Conservation (phyloP, 306 rosid species). For the Hippophae rhamnoides region DNA sequence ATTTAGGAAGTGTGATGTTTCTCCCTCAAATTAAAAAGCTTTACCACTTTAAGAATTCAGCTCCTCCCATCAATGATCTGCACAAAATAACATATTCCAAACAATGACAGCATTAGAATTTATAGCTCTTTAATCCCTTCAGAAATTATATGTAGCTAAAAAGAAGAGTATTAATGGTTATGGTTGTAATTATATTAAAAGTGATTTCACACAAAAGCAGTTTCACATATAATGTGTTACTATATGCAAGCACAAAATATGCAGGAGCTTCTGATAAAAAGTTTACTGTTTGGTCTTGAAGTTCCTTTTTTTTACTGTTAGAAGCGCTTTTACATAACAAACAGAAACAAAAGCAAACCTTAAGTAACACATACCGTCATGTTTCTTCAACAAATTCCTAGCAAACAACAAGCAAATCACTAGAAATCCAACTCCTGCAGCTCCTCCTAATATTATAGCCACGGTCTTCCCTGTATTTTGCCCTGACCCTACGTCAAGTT, state of each 20-base stretch:
- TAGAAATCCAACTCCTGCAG: constrained; percentile 70
- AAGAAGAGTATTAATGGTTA: background rate
- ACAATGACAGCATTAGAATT: constrained; percentile 21
- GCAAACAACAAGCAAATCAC: constrained; percentile 75
- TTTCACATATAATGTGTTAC: too few species aligned
- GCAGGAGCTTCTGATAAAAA: too few species aligned
- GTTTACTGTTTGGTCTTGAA: constrained; percentile 7
- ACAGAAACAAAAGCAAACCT: too few species aligned
- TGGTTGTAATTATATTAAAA: too few species aligned
- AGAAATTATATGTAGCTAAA: background rate
- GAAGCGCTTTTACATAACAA: too few species aligned
- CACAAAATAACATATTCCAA: constrained; percentile 27
- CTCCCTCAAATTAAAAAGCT: constrained; percentile 27
- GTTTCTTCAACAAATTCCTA: constrained; percentile 68
- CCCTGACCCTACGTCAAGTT: constrained; percentile 41
- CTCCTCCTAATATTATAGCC: constrained; percentile 83
- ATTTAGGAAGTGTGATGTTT: constrained; percentile 30
- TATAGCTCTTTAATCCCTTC: background rate
- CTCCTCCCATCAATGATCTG: constrained; percentile 59
- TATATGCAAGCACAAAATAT: too few species aligned
- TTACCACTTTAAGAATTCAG: constrained; percentile 23
- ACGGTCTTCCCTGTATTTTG: constrained; percentile 70
- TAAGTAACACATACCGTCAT: constrained; percentile 46
- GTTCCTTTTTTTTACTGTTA: too few species aligned
- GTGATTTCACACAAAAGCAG: too few species aligned